Evolutionary conservation across 345 rosid species (phyloP).

Genomic region (Rhizophora apiculata): DNA sequence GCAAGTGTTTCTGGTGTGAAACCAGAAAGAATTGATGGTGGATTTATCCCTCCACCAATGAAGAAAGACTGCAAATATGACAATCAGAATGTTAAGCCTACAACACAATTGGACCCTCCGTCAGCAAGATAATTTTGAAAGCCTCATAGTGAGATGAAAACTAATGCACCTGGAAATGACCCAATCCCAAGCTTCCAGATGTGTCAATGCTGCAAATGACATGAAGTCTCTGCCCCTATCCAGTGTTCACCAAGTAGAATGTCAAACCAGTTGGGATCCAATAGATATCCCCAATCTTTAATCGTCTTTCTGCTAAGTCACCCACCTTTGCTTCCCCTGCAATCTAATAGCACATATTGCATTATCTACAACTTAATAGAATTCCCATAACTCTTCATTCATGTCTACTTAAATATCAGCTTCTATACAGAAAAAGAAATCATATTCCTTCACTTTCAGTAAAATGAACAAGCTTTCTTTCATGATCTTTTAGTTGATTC

Average conservation of each 20-base stretch:
- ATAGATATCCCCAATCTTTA: slow-evolving; percentile 63
- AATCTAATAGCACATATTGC: slow-evolving; percentile 3
- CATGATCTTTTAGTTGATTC: not conserved
- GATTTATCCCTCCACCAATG: slow-evolving; percentile 70
- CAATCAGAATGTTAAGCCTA: not conserved
- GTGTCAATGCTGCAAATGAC: slow-evolving; percentile 66
- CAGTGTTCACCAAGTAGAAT: slow-evolving; percentile 69
- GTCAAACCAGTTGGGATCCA: slow-evolving; percentile 70
- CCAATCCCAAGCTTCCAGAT: slow-evolving; percentile 60
- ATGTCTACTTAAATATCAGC: too few relatives aligned
- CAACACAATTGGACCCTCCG: not conserved
- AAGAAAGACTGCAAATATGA: slow-evolving; percentile 62
- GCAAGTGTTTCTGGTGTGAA: slow-evolving; percentile 59
- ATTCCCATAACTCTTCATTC: too few relatives aligned
- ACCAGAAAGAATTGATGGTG: slow-evolving; percentile 58
- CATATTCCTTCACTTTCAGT: too few relatives aligned
- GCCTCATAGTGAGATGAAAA: not conserved
- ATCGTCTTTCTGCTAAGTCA: slow-evolving; percentile 47
- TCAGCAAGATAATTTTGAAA: not conserved
- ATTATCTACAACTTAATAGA: too few relatives aligned
- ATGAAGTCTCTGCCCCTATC: slow-evolving; percentile 60
- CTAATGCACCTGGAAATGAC: slow-evolving; percentile 57
- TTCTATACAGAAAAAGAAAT: too few relatives aligned
- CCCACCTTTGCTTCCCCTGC: slow-evolving; percentile 87
- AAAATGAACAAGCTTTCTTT: not conserved